Base-by-base conservation (phyloP, 495 filamentous ascomycete species). In the Trypethelium eluteriae region DNA sequence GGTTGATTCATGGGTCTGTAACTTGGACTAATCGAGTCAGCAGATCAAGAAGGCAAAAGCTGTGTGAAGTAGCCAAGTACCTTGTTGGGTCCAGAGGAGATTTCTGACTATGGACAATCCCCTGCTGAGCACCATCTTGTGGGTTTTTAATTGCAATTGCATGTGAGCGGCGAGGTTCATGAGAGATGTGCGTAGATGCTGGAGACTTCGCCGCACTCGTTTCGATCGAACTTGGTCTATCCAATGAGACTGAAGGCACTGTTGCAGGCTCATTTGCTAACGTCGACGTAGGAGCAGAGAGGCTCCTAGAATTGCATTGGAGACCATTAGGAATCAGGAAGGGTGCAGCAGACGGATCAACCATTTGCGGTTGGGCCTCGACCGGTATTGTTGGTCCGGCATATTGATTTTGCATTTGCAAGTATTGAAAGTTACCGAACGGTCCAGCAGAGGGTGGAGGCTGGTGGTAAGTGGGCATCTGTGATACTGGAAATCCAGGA, bases 91-190 rank as follows among this genome's bases (percentile, higher is more conserved):
- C 66, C 6, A 76, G 35, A 41, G 50, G 6, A 71, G 71, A 61
- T 62, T 39, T 18, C 59, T 62, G 62, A 59, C 59, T 36, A 32
- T 59, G 53, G 3, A 59, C 53, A 62, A 39, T 25, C 9, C 18
- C 44, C 53, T 73, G 65, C 39, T 70, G 68, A 11, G 47, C 14
- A 3, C 64, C 66, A 7, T 68, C 67, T 4, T 34, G 66, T 14
- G 74, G 74, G 7, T 65, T 64, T 53, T 73, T 74, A 67, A 76
- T 76, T 46, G 70, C 69, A 39, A 76, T 56, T 14, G 74, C 74
- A 65, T 72, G 70, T 2, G 71, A 71, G 34, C 74, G 63, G n/a
- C 53, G 53, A 59, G 53, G 53, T 32, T 36, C 53, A 59, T 59
- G 53, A 59, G 53, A 59, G 18, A 59, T 36, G 25, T 59, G 53